Evolutionary conservation across 179 eudicot genomes (phyloP).

Genomic region (Patellifolia procumbens): DNA sequence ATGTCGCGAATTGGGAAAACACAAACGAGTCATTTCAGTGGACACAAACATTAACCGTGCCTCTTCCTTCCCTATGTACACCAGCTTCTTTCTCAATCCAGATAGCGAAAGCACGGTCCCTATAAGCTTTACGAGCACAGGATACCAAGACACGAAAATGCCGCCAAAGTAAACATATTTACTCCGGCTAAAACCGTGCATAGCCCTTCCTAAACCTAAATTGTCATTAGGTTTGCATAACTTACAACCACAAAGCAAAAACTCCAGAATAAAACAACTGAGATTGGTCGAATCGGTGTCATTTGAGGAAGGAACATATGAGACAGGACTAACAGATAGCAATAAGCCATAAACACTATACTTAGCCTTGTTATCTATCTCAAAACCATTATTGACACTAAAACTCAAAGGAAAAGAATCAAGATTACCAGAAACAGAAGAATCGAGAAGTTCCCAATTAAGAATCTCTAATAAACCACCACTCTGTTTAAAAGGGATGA

Average conservation of each 20-base stretch:
- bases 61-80: constrained; percentile 57
- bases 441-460: constrained; percentile 46
- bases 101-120: constrained; percentile 45
- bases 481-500: constrained; percentile 52
- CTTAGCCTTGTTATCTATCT: constrained; percentile 34
- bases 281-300: constrained; percentile 21
- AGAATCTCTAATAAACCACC: constrained; percentile 76
- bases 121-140: constrained; percentile 50
- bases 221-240: constrained; percentile 43
- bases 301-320: constrained; percentile 47
- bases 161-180: constrained; percentile 67
- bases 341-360: constrained; percentile 47
- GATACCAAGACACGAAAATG: constrained; percentile 56
- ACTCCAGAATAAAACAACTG: constrained; percentile 57
- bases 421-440: constrained; percentile 5
- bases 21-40: constrained; percentile 38
- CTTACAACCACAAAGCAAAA: constrained; percentile 57
- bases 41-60: constrained; percentile 63
- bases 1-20: constrained; percentile 17
- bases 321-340: constrained; percentile 68
- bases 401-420: constrained; percentile 39
- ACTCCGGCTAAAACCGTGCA: constrained; percentile 39
- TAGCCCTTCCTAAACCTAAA: constrained; percentile 11
- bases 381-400: constrained; percentile 8
- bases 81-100: constrained; percentile 73